Base-by-base conservation (phyloP, 2,329 filamentous ascomycete species). In the Fusarium caatingaense region DNA sequence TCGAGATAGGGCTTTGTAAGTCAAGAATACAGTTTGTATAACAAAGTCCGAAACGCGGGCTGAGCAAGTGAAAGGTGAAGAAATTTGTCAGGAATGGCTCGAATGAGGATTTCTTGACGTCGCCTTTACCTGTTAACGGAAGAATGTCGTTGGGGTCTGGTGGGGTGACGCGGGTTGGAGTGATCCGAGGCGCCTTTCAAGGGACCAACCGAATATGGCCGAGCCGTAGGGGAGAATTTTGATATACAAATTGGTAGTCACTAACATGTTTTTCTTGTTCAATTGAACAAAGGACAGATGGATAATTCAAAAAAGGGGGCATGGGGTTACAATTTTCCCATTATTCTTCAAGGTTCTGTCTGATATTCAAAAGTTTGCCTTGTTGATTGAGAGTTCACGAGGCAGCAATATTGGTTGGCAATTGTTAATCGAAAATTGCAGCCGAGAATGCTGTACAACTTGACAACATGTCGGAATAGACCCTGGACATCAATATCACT, bases 91-190 rank as follows among this genome's bases (percentile, higher is more conserved):
- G 30, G 28, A 58, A 45, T 50, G 28, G 34, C 23, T 28, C 47
- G n/a, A 56, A 55, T 50, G 45, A 32, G 21, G 42, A 49, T 59
- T 65, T 30, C 27, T 50, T 47, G 30, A 40, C 44, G 28, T 40
- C 18, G 42, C 41, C 42, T 57, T 65, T 49, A 40, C 30, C 45
- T 34, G 23, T 69, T 53, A 50, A 71, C 15, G 32, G 40, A 71
- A 44, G 50, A 28, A 71, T 60, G 55, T 55, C 59, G 64, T 68
- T 71, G 65, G 68, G 68, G 60, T 69, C 23, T 57, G 55, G 68
- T 71, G 69, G 69, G 68, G 65, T 71, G 68, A 72, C 41, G 15
- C 65, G 56, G 69, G 47, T 70, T 64, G 49, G 50, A 61, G 34
- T 57, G 40, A 60, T 72, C 68, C 61, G 56, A 71, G 41, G 42